These are phyloP conservation scores for Linnemannia elongata DNA, from an alignment of 192 early-diverging fungal genomes.

Conservation along the genomic window DNA sequence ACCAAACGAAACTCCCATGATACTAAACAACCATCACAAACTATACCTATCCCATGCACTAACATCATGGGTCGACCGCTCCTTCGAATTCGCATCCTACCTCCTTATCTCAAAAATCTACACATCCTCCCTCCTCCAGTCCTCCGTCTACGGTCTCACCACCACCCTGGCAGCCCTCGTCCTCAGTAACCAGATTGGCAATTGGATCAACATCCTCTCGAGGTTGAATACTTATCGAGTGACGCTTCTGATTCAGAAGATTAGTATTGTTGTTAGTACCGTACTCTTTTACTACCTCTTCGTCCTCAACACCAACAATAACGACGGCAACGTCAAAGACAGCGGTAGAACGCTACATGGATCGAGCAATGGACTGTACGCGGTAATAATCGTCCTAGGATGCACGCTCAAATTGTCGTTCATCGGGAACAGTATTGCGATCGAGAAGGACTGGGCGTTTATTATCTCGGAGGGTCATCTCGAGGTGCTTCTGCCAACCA, in stretches of 20 bases:
- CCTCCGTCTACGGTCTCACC: constrained; percentile 41
- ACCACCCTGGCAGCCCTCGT: constrained; percentile 26
- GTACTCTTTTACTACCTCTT: constrained; percentile 23
- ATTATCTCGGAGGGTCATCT: constrained; percentile 39
- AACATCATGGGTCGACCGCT: constrained; percentile 24
- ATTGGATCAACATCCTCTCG: constrained; percentile 43
- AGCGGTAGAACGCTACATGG: not conserved
- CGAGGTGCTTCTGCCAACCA: constrained; percentile 20
- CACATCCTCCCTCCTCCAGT: constrained; percentile 18
- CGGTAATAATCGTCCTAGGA: constrained; percentile 41
- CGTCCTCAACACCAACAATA: not conserved
- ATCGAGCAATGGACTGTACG: not conserved
- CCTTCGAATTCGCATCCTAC: constrained; percentile 48
- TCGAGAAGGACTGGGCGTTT: constrained; percentile 50
- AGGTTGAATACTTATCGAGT: constrained; percentile 25
- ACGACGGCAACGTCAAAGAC: not conserved
- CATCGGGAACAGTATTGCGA: constrained; percentile 48
- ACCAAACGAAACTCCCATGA: not conserved
- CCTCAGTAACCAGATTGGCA: constrained; percentile 46
- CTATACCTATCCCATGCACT: constrained; percentile 10
- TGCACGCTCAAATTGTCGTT: constrained; percentile 32
- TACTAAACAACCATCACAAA: constrained; percentile 6
- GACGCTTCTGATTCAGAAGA: constrained; percentile 29
- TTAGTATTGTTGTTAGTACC: constrained; percentile 27
- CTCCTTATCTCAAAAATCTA: constrained; percentile 42